Evolutionary conservation across 2,329 filamentous ascomycete genomes (phyloP), one percentile per base, ranked within the genome.

Genomic region (Gaeumannomyces tritici): DNA sequence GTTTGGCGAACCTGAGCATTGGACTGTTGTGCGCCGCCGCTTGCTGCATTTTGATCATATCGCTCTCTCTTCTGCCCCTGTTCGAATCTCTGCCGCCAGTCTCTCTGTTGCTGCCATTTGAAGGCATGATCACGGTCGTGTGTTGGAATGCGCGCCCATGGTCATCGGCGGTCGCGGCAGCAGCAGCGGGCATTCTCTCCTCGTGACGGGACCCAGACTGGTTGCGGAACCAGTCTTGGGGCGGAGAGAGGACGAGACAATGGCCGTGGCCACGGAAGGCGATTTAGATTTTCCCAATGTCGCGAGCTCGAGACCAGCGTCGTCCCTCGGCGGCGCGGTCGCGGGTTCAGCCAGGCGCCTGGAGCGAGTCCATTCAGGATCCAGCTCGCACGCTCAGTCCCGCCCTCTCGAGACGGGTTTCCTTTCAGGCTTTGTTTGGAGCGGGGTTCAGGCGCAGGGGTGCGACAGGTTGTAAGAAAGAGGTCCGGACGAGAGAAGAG

Each of bases 1-100:
- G 83, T 77, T 91, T 92, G 70, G 89, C 80, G 78, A 88, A 88
- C 68, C 74, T 74, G 26, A 60, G 29, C 26, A 29, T n/a, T 7
- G 59, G 59, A 26, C 29, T 60, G 27, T 63, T 62, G 65, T 57
- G 57, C 55, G 47, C 51, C 33, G 59, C 3, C 54, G 24, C 27
- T 63, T 69, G 65, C 59, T 70, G 42, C 42, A 51, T 51, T 21
- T 51, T 51, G 42, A 7, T 15, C 42, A 26, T 60, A 63, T 65
- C 66, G 64, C 62, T 61, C 62, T 57, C 64, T 60, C 55, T 42
- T 62, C 64, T 60, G 55, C 56, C 31, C 28, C 29, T 62, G 61
- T 18, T 56, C 47, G 51, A 55, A 55, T 59, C 51, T 54, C 61
- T 65, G 56, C 59, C 61, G 66, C 27, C 55, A 15, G 61, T 64